These are phyloP conservation scores for Geotrichum siamense DNA, from an alignment of 1,139 yeast genomes.

Conservation along the genomic window DNA sequence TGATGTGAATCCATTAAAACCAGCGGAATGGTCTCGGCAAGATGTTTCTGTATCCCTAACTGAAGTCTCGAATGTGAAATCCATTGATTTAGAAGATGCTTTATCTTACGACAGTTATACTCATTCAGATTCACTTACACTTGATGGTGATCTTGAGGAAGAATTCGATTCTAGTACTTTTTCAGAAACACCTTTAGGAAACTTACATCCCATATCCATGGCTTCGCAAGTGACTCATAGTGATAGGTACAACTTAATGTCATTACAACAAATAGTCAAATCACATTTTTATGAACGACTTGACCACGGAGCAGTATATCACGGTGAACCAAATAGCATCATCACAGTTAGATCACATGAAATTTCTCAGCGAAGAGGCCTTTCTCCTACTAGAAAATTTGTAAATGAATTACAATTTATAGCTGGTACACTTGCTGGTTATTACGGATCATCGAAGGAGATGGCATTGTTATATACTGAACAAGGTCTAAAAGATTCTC, in stretches of 20 bases:
- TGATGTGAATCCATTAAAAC: slow-evolving; percentile 17
- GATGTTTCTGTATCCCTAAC: slow-evolving; percentile 16
- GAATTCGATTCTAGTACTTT: too few relatives aligned
- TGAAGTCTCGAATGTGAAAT: slow-evolving; percentile 5
- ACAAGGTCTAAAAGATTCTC: slow-evolving; percentile 9
- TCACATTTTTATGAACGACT: slow-evolving; percentile 17
- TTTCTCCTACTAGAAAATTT: not conserved
- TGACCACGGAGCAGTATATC: slow-evolving; percentile 15
- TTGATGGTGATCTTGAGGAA: slow-evolving; percentile 11
- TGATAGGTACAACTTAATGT: slow-evolving; percentile 8
- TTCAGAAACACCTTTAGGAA: not conserved
- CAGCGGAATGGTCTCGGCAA: slow-evolving; percentile 14
- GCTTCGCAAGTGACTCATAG: slow-evolving; percentile 3
- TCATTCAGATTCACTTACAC: slow-evolving; percentile 3
- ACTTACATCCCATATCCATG: slow-evolving; percentile 1
- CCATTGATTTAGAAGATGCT: not conserved
- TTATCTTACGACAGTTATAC: not conserved
- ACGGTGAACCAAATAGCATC: slow-evolving; percentile 1
- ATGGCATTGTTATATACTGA: slow-evolving; percentile 16
- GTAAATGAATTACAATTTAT: slow-evolving; percentile 17
- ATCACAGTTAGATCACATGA: not conserved
- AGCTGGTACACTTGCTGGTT: slow-evolving; percentile 18
- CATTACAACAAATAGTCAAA: slow-evolving; percentile 7
- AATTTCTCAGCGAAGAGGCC: not conserved
- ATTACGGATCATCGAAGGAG: slow-evolving; percentile 14